These are phyloP conservation scores for Rhizodiscina lignyota DNA, from an alignment of 495 filamentous ascomycete species.

Conservation along the genomic window DNA sequence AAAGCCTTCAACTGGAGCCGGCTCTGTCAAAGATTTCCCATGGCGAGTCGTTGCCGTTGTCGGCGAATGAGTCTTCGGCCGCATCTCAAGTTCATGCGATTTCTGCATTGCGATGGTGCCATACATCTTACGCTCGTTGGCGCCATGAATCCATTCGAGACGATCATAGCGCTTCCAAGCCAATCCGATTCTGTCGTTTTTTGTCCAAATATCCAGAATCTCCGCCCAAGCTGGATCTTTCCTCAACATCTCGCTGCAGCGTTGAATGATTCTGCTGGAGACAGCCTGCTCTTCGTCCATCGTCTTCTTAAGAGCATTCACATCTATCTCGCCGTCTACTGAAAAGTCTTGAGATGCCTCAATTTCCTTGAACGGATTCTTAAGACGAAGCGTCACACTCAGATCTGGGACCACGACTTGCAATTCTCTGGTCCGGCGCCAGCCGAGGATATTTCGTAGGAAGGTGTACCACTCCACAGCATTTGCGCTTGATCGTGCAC, in stretches of 20 bases:
- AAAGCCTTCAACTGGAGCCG: slow-evolving; percentile 54
- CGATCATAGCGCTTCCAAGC: slow-evolving; percentile 67
- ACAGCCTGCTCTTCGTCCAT: slow-evolving; percentile 34
- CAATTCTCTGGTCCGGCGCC: slow-evolving; percentile 37
- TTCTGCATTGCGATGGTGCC: slow-evolving; percentile 56
- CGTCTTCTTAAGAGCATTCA: slow-evolving; percentile 25
- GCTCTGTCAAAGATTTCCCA: slow-evolving; percentile 34
- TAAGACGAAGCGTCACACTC: slow-evolving; percentile 42
- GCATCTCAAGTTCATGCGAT: slow-evolving; percentile 58
- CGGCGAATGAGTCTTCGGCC: slow-evolving; percentile 54
- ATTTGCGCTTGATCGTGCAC: slow-evolving; percentile 45
- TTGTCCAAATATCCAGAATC: slow-evolving; percentile 42
- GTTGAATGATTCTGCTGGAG: slow-evolving; percentile 36
- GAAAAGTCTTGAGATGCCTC: slow-evolving; percentile 27
- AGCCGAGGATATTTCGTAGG: slow-evolving; percentile 42
- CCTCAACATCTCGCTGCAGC: slow-evolving; percentile 43
- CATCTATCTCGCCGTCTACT: slow-evolving; percentile 25
- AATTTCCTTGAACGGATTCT: slow-evolving; percentile 43
- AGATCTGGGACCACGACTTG: slow-evolving; percentile 54
- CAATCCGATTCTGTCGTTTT: slow-evolving; percentile 47
- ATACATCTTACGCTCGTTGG: slow-evolving; percentile 58
- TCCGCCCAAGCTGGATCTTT: slow-evolving; percentile 44
- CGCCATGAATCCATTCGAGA: slow-evolving; percentile 57
- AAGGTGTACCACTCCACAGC: slow-evolving; percentile 67
- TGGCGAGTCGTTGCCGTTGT: slow-evolving; percentile 27